A percentile compares a stretch with the other conserved stretches of the same genome.
phyloP scores from a whole-genome alignment of 768 basidiomycete genomes.

The Lactifluus pinguis region DNA sequence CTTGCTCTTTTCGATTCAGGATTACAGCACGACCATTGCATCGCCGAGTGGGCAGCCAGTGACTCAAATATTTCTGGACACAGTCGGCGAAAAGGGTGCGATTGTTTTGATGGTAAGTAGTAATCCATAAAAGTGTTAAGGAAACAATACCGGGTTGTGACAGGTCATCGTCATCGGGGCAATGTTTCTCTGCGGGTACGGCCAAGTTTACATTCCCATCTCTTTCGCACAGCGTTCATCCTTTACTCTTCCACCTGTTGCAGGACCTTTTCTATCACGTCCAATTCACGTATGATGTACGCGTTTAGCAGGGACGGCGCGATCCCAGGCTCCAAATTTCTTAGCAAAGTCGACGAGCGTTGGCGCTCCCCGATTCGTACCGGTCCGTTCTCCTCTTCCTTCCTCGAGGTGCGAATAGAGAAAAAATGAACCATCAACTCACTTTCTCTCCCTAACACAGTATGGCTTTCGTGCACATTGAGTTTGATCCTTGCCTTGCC shows the following conservation, averaged over 20 bases:
- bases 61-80: slow-evolving; percentile 70
- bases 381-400: slow-evolving; percentile 30
- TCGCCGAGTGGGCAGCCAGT: slow-evolving; percentile 60
- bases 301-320: slow-evolving; percentile 71
- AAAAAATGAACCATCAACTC: not conserved
- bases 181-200: slow-evolving; percentile 67
- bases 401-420: not conserved
- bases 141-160: not conserved
- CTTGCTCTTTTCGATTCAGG: slow-evolving; percentile 70
- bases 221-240: not conserved
- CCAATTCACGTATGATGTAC: slow-evolving; percentile 79
- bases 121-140: not conserved
- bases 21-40: slow-evolving; percentile 45
- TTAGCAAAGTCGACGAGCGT: slow-evolving; percentile 50
- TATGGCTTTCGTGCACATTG: slow-evolving; percentile 71
- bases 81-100: slow-evolving; percentile 63
- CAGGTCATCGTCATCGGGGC: slow-evolving; percentile 59
- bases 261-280: slow-evolving; percentile 69
- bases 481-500: slow-evolving; percentile 70
- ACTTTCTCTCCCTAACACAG: slow-evolving; percentile 26
- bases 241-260: not conserved
- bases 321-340: slow-evolving; percentile 58
- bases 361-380: slow-evolving; percentile 62
- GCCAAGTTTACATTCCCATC: not conserved
- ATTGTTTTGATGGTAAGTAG: slow-evolving; percentile 57